A percentile compares a stretch with the other conserved stretches of the same genome.
Evolutionary conservation across 2,329 filamentous ascomycete species (phyloP).

Genomic region (Fusarium bactridioides): DNA sequence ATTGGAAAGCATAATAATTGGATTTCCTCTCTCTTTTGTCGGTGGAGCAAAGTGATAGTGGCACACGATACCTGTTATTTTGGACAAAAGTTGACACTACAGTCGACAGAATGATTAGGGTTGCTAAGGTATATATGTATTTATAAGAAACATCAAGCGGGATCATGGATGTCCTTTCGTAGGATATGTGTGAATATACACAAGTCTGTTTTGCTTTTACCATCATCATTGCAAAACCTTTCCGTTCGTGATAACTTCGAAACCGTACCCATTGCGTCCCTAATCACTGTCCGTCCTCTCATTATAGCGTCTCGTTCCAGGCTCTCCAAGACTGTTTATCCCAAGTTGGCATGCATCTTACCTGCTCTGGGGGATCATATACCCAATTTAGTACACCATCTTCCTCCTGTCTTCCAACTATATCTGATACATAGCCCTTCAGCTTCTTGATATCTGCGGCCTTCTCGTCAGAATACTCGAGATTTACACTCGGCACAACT

Average conservation of each 20-base stretch:
- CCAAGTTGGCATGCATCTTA: conserved; percentile 58
- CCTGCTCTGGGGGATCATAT: conserved; percentile 52
- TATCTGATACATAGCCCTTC: conserved; percentile 58
- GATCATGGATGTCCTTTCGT: not conserved
- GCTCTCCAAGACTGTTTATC: conserved; percentile 51
- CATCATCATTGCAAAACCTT: no score
- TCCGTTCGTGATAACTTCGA: not conserved
- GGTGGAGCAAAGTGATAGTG: not conserved
- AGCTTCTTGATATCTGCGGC: conserved; percentile 55
- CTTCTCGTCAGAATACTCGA: conserved; percentile 60
- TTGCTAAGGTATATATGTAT: not conserved
- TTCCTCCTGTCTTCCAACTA: conserved; percentile 40
- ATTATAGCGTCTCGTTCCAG: conserved; percentile 43
- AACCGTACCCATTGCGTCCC: no score
- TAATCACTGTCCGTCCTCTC: not conserved
- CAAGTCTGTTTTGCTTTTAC: not conserved
- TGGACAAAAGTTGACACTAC: not conserved
- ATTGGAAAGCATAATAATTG: not conserved
- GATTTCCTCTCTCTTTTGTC: not conserved
- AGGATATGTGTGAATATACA: not conserved
- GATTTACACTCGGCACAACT: conserved; percentile 62
- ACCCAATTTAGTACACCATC: conserved; percentile 53
- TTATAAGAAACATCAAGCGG: conserved; percentile 5
- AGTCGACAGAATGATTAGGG: not conserved
- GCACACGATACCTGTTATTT: not conserved